These are phyloP conservation scores for Cordyceps sp. DNA, from an alignment of 2,329 filamentous ascomycete genomes.

Conservation along the genomic window DNA sequence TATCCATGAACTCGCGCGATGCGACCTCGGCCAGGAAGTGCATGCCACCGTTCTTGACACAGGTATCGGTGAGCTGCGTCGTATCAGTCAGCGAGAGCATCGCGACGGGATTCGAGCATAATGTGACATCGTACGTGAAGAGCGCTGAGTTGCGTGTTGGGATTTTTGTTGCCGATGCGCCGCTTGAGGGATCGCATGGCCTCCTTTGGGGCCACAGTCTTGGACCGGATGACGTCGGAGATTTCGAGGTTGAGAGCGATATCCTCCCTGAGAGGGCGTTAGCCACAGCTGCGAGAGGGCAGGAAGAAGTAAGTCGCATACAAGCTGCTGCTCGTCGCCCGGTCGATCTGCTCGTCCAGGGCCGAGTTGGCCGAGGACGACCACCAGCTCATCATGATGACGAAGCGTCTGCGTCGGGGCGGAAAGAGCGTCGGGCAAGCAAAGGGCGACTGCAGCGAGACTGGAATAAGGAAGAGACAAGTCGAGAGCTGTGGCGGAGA, in stretches of 20 bases:
- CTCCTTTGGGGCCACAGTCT: slow-evolving; percentile 93
- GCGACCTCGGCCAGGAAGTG: slow-evolving; percentile 94
- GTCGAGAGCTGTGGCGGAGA: not conserved
- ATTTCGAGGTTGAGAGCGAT: slow-evolving; percentile 97
- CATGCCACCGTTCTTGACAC: slow-evolving; percentile 91
- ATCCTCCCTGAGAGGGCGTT: slow-evolving; percentile 50
- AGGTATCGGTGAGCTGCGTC: slow-evolving; percentile 79
- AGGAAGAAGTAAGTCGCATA: slow-evolving; percentile 25
- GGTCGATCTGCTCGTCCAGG: slow-evolving; percentile 93
- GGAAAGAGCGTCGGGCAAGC: too few relatives aligned
- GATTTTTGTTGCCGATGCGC: slow-evolving; percentile 93
- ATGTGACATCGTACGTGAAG: slow-evolving; percentile 47
- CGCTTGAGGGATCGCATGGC: slow-evolving; percentile 93
- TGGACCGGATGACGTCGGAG: slow-evolving; percentile 91
- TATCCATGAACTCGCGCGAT: slow-evolving; percentile 96
- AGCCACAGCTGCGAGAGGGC: slow-evolving; percentile 2
- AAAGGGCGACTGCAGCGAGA: too few relatives aligned
- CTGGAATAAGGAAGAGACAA: not conserved
- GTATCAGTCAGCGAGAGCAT: not conserved
- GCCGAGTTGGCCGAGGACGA: slow-evolving; percentile 80
- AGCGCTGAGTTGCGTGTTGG: slow-evolving; percentile 90
- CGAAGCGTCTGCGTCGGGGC: too few relatives aligned
- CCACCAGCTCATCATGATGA: slow-evolving; percentile 78
- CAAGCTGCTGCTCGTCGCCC: slow-evolving; percentile 86
- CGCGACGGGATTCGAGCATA: too few relatives aligned